Conservation (phyloP, 2,329 filamentous ascomycete genomes). For the Sporothrix pallida region DNA sequence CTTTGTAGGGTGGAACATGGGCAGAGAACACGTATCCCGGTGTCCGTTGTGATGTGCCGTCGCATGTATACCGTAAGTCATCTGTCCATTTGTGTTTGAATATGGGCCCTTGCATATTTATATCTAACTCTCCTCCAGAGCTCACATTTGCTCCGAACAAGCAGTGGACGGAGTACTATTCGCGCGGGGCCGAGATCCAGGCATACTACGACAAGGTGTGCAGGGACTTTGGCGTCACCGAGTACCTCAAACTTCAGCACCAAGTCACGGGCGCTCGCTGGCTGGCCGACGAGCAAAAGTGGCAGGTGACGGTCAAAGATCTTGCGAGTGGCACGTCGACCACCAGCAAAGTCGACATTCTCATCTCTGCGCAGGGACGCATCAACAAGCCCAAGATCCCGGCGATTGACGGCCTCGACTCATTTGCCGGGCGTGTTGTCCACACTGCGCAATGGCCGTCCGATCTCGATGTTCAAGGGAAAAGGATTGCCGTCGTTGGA, state of each 20-base stretch:
- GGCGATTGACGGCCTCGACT: not conserved
- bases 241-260: not conserved
- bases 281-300: not conserved
- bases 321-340: not conserved
- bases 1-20: not conserved
- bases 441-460: not conserved
- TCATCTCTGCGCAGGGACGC: not conserved
- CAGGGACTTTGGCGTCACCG: not conserved
- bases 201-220: not conserved
- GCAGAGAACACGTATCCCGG: slow-evolving; percentile 12
- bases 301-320: not conserved
- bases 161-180: not conserved
- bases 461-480: not conserved
- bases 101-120: too few species aligned
- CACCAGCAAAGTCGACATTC: not conserved
- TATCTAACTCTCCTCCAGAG: too few species aligned
- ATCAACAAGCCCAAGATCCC: not conserved
- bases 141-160: not conserved
- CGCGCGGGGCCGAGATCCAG: not conserved
- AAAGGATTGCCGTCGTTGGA: not conserved
- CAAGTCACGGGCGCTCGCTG: not conserved
- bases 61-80: not conserved
- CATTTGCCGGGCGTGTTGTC: not conserved
- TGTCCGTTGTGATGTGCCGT: not conserved
- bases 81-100: too few species aligned